Conservation (phyloP, 768 basidiomycete species). For the Amanita exitialis region DNA sequence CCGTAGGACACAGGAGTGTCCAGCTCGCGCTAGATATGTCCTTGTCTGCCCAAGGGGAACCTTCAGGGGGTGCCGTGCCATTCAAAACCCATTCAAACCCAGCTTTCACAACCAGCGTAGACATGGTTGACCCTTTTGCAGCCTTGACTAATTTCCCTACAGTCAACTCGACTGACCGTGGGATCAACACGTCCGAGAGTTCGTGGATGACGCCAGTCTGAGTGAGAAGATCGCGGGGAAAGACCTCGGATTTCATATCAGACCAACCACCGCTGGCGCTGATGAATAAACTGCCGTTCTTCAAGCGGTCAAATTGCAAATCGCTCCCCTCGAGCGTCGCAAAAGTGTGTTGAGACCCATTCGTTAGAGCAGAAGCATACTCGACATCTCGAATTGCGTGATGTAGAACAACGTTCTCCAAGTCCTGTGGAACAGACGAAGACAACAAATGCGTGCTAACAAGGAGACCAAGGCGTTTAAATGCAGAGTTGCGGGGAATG, state of each 20-base stretch:
- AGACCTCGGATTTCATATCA: conserved; percentile 51
- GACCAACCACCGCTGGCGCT: conserved; percentile 73
- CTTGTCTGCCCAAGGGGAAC: conserved; percentile 50
- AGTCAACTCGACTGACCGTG: conserved; percentile 77
- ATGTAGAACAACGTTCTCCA: conserved; percentile 80
- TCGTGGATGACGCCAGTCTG: conserved; percentile 88
- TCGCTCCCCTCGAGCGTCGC: conserved; percentile 81
- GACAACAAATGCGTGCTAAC: conserved; percentile 82
- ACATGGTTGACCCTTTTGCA: conserved; percentile 84
- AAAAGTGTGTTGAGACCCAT: conserved; percentile 64
- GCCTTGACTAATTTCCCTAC: conserved; percentile 87
- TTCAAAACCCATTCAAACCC: conserved; percentile 89
- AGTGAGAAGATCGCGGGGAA: conserved; percentile 64
- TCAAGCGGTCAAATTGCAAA: conserved; percentile 52
- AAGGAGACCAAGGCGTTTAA: conserved; percentile 73
- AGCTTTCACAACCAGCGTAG: conserved; percentile 69
- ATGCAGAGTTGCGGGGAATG: conserved; percentile 85
- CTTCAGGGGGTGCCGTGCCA: conserved; percentile 69
- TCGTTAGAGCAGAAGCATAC: conserved; percentile 52
- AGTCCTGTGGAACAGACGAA: conserved; percentile 65
- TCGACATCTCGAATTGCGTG: conserved; percentile 72
- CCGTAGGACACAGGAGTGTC: conserved; percentile 86
- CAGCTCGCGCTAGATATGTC: conserved; percentile 50
- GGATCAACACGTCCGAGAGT: conserved; percentile 76
- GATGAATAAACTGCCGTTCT: conserved; percentile 42